Conservation (phyloP, 352 stramenopile species). For the Aphanomyces euteiches region DNA sequence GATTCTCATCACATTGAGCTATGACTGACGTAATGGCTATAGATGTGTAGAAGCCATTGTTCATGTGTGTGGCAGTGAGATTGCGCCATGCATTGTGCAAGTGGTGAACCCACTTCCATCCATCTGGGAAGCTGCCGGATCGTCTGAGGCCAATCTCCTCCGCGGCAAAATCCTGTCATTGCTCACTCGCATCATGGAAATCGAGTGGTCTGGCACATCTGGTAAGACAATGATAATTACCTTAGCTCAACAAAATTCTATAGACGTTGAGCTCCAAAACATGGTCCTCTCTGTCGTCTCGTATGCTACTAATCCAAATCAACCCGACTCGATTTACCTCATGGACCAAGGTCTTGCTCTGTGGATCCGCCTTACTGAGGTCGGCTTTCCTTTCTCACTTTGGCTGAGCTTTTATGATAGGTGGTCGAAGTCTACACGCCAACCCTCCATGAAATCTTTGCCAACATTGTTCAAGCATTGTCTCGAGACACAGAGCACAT, state of each 20-base stretch:
- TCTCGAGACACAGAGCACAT: conserved; percentile 80
- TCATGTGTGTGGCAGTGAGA: conserved; percentile 51
- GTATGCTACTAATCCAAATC: conserved; percentile 70
- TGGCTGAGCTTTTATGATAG: conserved; percentile 39
- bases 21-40: not conserved
- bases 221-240: conserved; percentile 20
- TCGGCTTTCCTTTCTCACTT: not conserved
- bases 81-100: conserved; percentile 52
- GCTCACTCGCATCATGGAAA: conserved; percentile 55
- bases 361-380: conserved; percentile 41
- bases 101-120: conserved; percentile 64
- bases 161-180: conserved; percentile 79
- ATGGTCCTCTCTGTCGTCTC: conserved; percentile 37
- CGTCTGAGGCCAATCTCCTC: conserved; percentile 69
- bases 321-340: conserved; percentile 79
- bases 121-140: conserved; percentile 57
- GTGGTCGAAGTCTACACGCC: conserved; percentile 55
- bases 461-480: conserved; percentile 59
- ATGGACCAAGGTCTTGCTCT: conserved; percentile 80
- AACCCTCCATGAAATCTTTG: conserved; percentile 63
- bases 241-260: not conserved
- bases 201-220: conserved; percentile 34
- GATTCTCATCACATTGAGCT: not conserved
- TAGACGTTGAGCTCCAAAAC: conserved; percentile 24
- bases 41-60: conserved; percentile 66